Conservation (phyloP, 139 green algal species). For the Ettlia oleoabundans region DNA sequence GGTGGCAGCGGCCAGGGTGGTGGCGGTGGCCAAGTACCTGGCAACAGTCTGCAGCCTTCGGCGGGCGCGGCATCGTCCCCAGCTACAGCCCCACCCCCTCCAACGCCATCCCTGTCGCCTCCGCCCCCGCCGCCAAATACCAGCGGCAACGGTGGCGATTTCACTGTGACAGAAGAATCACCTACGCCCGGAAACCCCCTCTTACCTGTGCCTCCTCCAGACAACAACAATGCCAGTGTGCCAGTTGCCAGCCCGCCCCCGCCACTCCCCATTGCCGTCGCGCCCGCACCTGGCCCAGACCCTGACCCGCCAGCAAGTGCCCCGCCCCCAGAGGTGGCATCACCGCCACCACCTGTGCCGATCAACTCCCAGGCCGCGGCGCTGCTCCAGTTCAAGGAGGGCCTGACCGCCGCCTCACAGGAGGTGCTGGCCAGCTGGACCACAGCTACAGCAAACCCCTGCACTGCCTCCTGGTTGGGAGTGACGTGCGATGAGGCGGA, state of each 20-base stretch:
- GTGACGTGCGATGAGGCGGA: conserved; percentile 25
- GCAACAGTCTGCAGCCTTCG: no score
- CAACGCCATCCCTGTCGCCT: not conserved
- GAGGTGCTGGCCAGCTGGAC: conserved; percentile 46
- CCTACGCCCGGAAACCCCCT: not conserved
- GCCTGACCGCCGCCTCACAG: not conserved
- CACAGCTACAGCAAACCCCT: conserved; percentile 9
- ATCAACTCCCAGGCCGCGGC: not conserved
- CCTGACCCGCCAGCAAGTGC: not conserved
- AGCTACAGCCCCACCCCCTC: not conserved
- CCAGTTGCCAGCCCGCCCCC: not conserved
- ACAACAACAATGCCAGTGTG: no score
- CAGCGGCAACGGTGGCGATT: no score
- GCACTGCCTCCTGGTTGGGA: conserved; percentile 21
- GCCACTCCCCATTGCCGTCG: no score
- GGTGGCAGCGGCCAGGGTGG: no score
- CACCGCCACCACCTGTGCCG: not conserved
- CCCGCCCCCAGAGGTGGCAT: not conserved
- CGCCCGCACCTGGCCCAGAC: not conserved
- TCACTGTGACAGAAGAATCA: not conserved
- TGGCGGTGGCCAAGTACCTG: no score
- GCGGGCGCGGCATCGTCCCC: not conserved
- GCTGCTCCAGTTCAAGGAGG: conserved; percentile 32
- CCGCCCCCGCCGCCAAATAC: not conserved
- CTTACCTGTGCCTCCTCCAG: not conserved